A percentile compares a stretch with the other conserved stretches of the same genome.
phyloP scores from a whole-genome alignment of 2,329 filamentous ascomycete species.

The Trichoderma sp. region DNA sequence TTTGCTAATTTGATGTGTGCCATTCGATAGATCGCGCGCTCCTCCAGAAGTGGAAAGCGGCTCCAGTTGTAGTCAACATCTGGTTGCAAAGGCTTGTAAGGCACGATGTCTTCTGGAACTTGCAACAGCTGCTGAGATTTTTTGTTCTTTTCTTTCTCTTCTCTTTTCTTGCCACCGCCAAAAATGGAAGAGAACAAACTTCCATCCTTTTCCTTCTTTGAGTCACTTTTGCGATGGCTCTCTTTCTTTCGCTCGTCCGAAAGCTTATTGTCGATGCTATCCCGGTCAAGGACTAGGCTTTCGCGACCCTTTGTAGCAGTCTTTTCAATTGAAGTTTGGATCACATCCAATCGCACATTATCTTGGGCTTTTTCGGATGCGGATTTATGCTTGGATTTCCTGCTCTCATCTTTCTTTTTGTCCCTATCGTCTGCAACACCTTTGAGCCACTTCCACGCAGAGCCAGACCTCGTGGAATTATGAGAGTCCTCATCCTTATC shows the following conservation, averaged over 20 bases:
- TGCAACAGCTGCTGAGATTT: slow-evolving; percentile 75
- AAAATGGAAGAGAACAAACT: slow-evolving; percentile 95
- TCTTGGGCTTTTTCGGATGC: slow-evolving; percentile 64
- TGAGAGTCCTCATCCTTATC: slow-evolving; percentile 62
- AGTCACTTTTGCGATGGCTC: slow-evolving; percentile 68
- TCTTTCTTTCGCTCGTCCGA: slow-evolving; percentile 83
- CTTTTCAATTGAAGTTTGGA: slow-evolving; percentile 83
- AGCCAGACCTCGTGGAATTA: slow-evolving; percentile 68
- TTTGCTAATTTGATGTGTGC: slow-evolving; percentile 99
- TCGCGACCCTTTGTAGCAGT: slow-evolving; percentile 67
- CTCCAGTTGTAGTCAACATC: slow-evolving; percentile 97
- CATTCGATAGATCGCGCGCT: slow-evolving; percentile 97
- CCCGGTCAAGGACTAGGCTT: slow-evolving; percentile 79
- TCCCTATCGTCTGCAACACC: slow-evolving; percentile 71
- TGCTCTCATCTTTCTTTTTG: slow-evolving; percentile 59
- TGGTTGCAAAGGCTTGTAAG: slow-evolving; percentile 67
- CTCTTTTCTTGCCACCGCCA: slow-evolving; percentile 83
- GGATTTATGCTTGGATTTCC: slow-evolving; percentile 64
- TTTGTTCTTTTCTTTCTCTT: slow-evolving; percentile 68
- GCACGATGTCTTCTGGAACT: slow-evolving; percentile 72
- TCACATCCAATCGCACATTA: slow-evolving; percentile 77
- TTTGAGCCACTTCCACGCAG: slow-evolving; percentile 70
- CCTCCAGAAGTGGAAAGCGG: slow-evolving; percentile 89
- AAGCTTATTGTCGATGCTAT: slow-evolving; percentile 67
- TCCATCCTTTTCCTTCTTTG: slow-evolving; percentile 89